phyloP scores from a whole-genome alignment of 768 basidiomycete species.

The Podaxis carcinomalis region DNA sequence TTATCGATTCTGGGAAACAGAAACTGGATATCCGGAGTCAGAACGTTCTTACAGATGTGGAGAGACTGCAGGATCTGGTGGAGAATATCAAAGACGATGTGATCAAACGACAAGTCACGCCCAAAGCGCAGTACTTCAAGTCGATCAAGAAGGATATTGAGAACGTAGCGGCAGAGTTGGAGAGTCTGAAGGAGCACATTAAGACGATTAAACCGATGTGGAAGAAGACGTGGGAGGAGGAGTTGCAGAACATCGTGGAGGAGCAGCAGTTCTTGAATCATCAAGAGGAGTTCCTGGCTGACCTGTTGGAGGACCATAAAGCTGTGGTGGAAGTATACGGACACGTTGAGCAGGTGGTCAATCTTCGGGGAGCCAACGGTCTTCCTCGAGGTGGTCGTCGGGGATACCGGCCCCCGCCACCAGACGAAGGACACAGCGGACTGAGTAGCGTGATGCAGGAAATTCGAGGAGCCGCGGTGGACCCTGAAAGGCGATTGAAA shows the following conservation, averaged over 20 bases:
- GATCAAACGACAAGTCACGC: slow-evolving; percentile 80
- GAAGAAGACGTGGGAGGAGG: slow-evolving; percentile 98
- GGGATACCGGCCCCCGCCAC: slow-evolving; percentile 55
- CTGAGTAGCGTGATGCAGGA: slow-evolving; percentile 84
- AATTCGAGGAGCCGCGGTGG: slow-evolving; percentile 77
- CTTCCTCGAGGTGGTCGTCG: slow-evolving; percentile 27
- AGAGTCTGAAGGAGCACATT: slow-evolving; percentile 79
- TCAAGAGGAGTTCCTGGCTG: slow-evolving; percentile 86
- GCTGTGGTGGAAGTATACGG: slow-evolving; percentile 84
- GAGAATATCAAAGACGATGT: slow-evolving; percentile 91
- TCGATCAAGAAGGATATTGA: slow-evolving; percentile 69
- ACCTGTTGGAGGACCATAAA: slow-evolving; percentile 89
- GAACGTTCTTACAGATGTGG: slow-evolving; percentile 86
- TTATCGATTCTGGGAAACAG: slow-evolving; percentile 88
- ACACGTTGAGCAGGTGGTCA: slow-evolving; percentile 88
- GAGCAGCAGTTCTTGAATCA: slow-evolving; percentile 93
- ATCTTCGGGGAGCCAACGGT: slow-evolving; percentile 47
- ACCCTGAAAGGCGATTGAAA: slow-evolving; percentile 81
- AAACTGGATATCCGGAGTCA: slow-evolving; percentile 89
- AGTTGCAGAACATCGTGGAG: slow-evolving; percentile 93
- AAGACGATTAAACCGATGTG: slow-evolving; percentile 91
- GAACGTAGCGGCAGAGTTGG: slow-evolving; percentile 61
- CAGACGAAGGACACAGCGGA: slow-evolving; percentile 65
- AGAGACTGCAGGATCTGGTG: slow-evolving; percentile 88
- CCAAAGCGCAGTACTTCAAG: slow-evolving; percentile 69